These are phyloP conservation scores for Panicum hallii DNA, from an alignment of 202 grass and related monocot species.

Conservation along the genomic window DNA sequence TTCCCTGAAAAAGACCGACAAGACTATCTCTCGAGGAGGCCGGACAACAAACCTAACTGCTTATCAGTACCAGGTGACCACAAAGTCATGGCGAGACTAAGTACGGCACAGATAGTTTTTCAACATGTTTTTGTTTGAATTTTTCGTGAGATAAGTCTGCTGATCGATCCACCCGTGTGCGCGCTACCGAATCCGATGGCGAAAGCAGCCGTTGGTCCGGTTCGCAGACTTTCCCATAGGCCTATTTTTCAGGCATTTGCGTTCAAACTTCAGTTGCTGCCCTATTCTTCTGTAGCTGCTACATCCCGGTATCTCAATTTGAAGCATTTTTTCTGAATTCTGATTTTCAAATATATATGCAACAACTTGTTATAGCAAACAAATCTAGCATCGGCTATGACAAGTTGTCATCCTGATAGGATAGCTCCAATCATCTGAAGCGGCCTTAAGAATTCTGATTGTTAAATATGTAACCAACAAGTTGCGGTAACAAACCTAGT, in stretches of 20 bases:
- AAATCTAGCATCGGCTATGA: background rate
- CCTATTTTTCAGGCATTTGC: background rate
- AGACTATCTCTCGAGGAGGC: conserved; percentile 5
- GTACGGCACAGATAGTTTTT: conserved; percentile 22
- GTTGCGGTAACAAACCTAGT: conserved; percentile 2
- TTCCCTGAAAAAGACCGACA: conserved; percentile 51
- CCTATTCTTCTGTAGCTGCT: background rate
- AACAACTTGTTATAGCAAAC: background rate
- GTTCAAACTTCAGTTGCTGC: conserved; percentile 11
- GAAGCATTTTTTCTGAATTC: background rate
- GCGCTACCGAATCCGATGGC: conserved; percentile 16
- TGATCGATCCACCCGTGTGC: conserved; percentile 16
- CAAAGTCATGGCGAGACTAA: conserved; percentile 32
- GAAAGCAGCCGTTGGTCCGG: conserved; percentile 15
- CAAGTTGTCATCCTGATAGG: background rate
- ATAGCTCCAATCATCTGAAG: background rate
- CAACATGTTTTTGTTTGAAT: background rate
- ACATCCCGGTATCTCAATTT: background rate
- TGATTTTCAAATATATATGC: background rate
- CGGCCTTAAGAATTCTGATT: background rate
- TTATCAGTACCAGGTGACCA: conserved; percentile 19
- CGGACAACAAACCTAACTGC: conserved; percentile 12
- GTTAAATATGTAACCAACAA: background rate
- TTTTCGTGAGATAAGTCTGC: background rate
- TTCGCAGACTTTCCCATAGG: conserved; percentile 26